A percentile compares a stretch with the other conserved stretches of the same genome.
These are phyloP conservation scores for Yarrowia hollandica DNA, from an alignment of 805 yeast genomes.

Conservation along the genomic window DNA sequence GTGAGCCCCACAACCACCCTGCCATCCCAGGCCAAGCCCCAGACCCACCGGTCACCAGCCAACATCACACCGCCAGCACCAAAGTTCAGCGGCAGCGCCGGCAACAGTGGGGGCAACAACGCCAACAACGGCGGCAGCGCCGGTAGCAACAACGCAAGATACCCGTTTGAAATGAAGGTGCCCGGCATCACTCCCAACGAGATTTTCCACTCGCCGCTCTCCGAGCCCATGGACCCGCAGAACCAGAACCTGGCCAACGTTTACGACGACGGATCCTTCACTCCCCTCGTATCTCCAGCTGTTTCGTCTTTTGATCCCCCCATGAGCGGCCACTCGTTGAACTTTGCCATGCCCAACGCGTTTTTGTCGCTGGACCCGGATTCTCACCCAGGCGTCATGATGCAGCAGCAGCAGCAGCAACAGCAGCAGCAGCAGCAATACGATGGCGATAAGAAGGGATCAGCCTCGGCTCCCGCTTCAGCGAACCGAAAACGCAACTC, in stretches of 20 bases:
- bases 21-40: constrained; percentile 16
- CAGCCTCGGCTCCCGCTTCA: neutral
- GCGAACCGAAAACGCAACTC: neutral
- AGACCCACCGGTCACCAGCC: constrained; percentile 11
- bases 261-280: constrained; percentile 55
- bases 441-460: neutral
- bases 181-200: constrained; percentile 25
- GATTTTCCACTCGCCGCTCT: constrained; percentile 25
- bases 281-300: constrained; percentile 77
- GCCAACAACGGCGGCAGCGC: neutral
- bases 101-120: no score
- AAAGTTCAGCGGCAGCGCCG: neutral
- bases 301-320: constrained; percentile 57
- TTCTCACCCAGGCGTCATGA: neutral
- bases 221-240: constrained; percentile 25
- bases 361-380: constrained; percentile 31
- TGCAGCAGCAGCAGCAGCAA: constrained; percentile 18
- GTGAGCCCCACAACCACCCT: constrained; percentile 18
- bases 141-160: neutral
- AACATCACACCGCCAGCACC: neutral
- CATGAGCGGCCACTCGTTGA: constrained; percentile 31
- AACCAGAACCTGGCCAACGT: constrained; percentile 18
- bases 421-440: neutral
- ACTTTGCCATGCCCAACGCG: constrained; percentile 35
- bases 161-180: constrained; percentile 23